Evolutionary conservation across 1,284 basidiomycete species (phyloP).

Genomic region (Fomitopsis betulina): DNA sequence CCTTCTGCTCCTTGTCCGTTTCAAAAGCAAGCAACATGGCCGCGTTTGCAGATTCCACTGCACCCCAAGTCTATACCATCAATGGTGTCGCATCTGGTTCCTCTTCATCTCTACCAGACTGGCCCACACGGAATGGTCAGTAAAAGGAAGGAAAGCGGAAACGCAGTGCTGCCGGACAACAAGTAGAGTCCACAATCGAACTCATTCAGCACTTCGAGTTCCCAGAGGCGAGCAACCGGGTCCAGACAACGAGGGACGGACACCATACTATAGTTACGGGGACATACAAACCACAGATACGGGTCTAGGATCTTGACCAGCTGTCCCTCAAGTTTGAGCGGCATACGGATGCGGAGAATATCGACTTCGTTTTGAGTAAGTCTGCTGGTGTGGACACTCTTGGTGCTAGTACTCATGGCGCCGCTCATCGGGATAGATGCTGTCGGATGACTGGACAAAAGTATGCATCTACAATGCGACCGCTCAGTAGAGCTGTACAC

Average conservation of each 20-base stretch:
- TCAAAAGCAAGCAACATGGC: slow-evolving; percentile 8
- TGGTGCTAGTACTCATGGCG: background rate
- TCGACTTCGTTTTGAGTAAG: slow-evolving; percentile 93
- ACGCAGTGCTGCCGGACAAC: slow-evolving; percentile 53
- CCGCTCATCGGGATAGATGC: slow-evolving; percentile 49
- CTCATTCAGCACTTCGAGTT: slow-evolving; percentile 97
- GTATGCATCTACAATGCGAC: slow-evolving; percentile 94
- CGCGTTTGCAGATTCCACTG: slow-evolving; percentile 24
- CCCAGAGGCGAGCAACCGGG: slow-evolving; percentile 90
- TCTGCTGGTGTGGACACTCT: slow-evolving; percentile 21
- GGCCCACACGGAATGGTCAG: slow-evolving; percentile 74
- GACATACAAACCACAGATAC: slow-evolving; percentile 97
- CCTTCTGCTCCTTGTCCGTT: no score
- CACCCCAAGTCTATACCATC: slow-evolving; percentile 85
- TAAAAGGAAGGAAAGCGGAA: slow-evolving; percentile 59
- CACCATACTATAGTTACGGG: slow-evolving; percentile 93
- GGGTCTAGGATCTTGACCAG: slow-evolving; percentile 94
- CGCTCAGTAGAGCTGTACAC: slow-evolving; percentile 94
- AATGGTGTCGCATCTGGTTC: slow-evolving; percentile 83
- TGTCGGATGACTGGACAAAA: slow-evolving; percentile 99
- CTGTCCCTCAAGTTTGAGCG: slow-evolving; percentile 95
- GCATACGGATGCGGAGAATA: slow-evolving; percentile 94
- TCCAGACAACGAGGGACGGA: slow-evolving; percentile 90
- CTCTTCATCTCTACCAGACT: slow-evolving; percentile 83
- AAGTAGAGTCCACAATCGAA: slow-evolving; percentile 76